Conservation (phyloP, 2,329 filamentous ascomycete species). For the Stagonosporopsis rhizophila region DNA sequence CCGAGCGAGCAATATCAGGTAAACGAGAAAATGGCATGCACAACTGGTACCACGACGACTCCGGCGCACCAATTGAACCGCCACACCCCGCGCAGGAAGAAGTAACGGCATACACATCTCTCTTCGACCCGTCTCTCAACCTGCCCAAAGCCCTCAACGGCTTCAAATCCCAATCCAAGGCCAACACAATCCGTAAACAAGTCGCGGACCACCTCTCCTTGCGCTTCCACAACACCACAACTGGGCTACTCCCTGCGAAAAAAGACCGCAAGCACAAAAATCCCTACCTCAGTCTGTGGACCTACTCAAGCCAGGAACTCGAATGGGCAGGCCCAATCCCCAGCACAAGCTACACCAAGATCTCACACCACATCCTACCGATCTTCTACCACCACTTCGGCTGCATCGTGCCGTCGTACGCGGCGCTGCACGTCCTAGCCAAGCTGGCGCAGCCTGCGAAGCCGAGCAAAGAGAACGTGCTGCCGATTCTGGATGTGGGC, state of each 20-base stretch:
- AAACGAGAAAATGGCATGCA: conserved; percentile 58
- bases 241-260: conserved; percentile 39
- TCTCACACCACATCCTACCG: conserved; percentile 72
- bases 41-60: conserved; percentile 58
- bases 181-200: conserved; percentile 65
- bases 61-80: conserved; percentile 42
- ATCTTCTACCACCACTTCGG: conserved; percentile 82
- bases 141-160: conserved; percentile 69
- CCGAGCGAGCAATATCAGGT: conserved; percentile 57
- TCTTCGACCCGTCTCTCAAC: conserved; percentile 68
- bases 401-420: conserved; percentile 73
- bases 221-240: conserved; percentile 54
- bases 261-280: conserved; percentile 62
- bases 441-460: conserved; percentile 54
- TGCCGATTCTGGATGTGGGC: conserved; percentile 69
- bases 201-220: conserved; percentile 65
- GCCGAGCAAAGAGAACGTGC: conserved; percentile 46
- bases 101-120: conserved; percentile 69
- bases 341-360: conserved; percentile 59
- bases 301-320: conserved; percentile 68
- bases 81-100: conserved; percentile 54
- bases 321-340: conserved; percentile 70
- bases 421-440: conserved; percentile 67
- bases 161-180: conserved; percentile 70
- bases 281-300: conserved; percentile 72